Conservation (phyloP, 2,329 filamentous ascomycete genomes). For the Xylariaceae sp. region DNA sequence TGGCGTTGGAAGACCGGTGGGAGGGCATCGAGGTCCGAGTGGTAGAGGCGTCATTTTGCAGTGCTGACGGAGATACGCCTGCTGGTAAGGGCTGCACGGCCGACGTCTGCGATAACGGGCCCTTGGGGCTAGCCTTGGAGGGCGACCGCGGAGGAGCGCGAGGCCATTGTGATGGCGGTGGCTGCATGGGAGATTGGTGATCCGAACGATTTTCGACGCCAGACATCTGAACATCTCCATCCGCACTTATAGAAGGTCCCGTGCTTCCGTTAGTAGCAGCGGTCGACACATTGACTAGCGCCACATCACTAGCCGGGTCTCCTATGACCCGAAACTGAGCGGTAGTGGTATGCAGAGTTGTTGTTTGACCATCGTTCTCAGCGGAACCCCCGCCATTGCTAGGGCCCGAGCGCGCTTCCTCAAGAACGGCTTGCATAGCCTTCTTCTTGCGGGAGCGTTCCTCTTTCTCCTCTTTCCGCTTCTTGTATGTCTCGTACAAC, state of each 20-base stretch:
- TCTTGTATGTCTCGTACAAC: slow-evolving; percentile 67
- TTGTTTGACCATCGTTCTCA: slow-evolving; percentile 42
- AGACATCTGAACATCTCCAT: slow-evolving; percentile 59
- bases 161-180: slow-evolving; percentile 41
- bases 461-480: slow-evolving; percentile 54
- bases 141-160: slow-evolving; percentile 31
- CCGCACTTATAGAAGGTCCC: slow-evolving; percentile 41
- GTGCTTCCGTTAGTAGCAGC: slow-evolving; percentile 53
- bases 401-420: slow-evolving; percentile 48
- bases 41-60: slow-evolving; percentile 81
- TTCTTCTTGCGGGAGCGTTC: slow-evolving; percentile 60
- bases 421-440: slow-evolving; percentile 52
- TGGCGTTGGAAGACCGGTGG: slow-evolving; percentile 56
- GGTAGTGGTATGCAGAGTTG: slow-evolving; percentile 42
- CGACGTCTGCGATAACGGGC: slow-evolving; percentile 60
- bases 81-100: slow-evolving; percentile 52
- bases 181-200: slow-evolving; percentile 45
- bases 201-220: slow-evolving; percentile 43
- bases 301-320: slow-evolving; percentile 55
- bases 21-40: slow-evolving; percentile 82
- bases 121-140: slow-evolving; percentile 38
- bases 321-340: slow-evolving; percentile 54
- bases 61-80: slow-evolving; percentile 53
- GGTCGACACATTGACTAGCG: slow-evolving; percentile 35
- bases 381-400: slow-evolving; percentile 44